phyloP scores from a whole-genome alignment of 164 flowering plant genomes.

The Litsea cubeba region DNA sequence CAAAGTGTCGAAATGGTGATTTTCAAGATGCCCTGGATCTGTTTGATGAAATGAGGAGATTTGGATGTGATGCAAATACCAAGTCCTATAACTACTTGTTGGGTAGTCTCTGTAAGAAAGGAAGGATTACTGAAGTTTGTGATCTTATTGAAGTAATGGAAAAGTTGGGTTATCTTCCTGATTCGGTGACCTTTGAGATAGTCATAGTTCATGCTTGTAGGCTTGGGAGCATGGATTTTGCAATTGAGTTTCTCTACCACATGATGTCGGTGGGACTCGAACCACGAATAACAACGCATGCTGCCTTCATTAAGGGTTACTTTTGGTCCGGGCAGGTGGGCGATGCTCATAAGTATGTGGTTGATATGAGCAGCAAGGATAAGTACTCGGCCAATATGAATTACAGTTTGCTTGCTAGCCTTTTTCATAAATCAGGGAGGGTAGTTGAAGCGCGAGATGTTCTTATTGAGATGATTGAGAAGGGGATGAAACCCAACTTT shows the following conservation, averaged over 20 bases:
- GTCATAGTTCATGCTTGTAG: slow-evolving; percentile 32
- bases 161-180: slow-evolving; percentile 32
- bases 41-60: slow-evolving; percentile 41
- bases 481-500: slow-evolving; percentile 53
- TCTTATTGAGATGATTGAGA: slow-evolving; percentile 58
- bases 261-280: slow-evolving; percentile 42
- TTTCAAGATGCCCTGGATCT: slow-evolving; percentile 34
- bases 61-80: slow-evolving; percentile 32
- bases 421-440: slow-evolving; percentile 36
- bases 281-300: slow-evolving; percentile 55
- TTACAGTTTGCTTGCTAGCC: slow-evolving; percentile 58
- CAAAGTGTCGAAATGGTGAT: slow-evolving; percentile 33
- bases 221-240: slow-evolving; percentile 38
- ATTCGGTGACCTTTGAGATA: slow-evolving; percentile 55
- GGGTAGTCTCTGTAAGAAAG: slow-evolving; percentile 46
- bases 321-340: slow-evolving; percentile 27
- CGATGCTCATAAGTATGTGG: slow-evolving; percentile 47
- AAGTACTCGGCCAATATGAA: slow-evolving; percentile 27
- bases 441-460: slow-evolving; percentile 34
- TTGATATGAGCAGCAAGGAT: slow-evolving; percentile 24
- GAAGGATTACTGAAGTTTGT: slow-evolving; percentile 32
- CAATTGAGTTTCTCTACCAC: slow-evolving; percentile 27
- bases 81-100: slow-evolving; percentile 45
- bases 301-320: slow-evolving; percentile 48
- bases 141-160: slow-evolving; percentile 40